Conservation (phyloP, 352 stramenopile species). For the Phytophthora citrophthora region DNA sequence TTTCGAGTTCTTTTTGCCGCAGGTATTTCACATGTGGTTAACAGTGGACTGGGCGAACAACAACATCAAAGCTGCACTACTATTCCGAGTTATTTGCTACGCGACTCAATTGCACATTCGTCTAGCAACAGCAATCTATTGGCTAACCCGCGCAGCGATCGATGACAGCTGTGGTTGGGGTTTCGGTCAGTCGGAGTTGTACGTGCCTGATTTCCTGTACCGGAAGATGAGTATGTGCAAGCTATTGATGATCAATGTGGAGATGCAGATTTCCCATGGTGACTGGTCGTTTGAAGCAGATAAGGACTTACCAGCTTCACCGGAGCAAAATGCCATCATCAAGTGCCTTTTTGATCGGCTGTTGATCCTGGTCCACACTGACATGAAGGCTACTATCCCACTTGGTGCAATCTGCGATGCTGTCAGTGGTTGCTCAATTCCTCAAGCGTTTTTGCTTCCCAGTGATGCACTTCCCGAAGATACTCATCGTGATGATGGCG, state of each 20-base stretch:
- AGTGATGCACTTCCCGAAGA: constrained; percentile 45
- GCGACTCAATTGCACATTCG: constrained; percentile 78
- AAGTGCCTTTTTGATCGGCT: constrained; percentile 71
- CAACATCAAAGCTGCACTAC: constrained; percentile 75
- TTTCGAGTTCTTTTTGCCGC: constrained; percentile 87
- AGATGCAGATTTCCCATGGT: constrained; percentile 75
- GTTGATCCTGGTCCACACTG: constrained; percentile 51
- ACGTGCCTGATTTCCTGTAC: constrained; percentile 79
- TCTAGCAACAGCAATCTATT: constrained; percentile 83
- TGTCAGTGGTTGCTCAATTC: constrained; percentile 50
- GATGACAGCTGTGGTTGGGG: constrained; percentile 84
- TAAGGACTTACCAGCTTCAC: constrained; percentile 67
- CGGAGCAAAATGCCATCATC: constrained; percentile 66
- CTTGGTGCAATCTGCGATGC: constrained; percentile 72
- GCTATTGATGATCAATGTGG: constrained; percentile 80
- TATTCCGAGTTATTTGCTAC: constrained; percentile 78
- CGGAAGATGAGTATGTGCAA: constrained; percentile 86
- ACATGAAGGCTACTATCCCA: constrained; percentile 37
- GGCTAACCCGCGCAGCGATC: constrained; percentile 75
- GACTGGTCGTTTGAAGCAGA: constrained; percentile 72
- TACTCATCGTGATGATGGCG: constrained; percentile 25
- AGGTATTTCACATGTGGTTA: constrained; percentile 87
- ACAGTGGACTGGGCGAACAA: constrained; percentile 80
- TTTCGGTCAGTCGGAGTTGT: constrained; percentile 79
- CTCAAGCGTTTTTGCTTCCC: constrained; percentile 49